phyloP scores from a whole-genome alignment of 352 stramenopile species.

The Phytophthora meadii region DNA sequence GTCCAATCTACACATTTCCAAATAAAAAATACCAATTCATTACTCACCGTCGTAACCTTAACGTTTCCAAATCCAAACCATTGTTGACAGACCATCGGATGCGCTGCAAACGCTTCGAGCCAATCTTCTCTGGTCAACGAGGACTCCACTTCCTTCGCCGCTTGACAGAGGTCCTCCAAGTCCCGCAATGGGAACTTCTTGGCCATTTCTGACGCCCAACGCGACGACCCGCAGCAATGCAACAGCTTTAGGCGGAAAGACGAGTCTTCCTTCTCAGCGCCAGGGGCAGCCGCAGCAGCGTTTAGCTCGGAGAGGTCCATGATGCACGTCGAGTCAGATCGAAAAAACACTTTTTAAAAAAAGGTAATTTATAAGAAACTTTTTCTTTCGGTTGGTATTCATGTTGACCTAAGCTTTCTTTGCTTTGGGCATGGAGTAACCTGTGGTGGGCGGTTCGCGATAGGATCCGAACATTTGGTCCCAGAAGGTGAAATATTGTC shows the following conservation, averaged over 20 bases:
- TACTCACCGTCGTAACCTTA: too few species aligned
- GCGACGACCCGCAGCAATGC: slow-evolving; percentile 67
- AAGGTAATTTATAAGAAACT: too few species aligned
- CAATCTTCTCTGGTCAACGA: slow-evolving; percentile 58
- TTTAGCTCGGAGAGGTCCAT: slow-evolving; percentile 53
- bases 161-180: slow-evolving; percentile 49
- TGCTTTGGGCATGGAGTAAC: slow-evolving; percentile 16
- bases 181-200: slow-evolving; percentile 49
- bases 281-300: slow-evolving; percentile 35
- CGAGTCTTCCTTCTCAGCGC: slow-evolving; percentile 23
- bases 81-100: slow-evolving; percentile 50
- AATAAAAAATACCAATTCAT: neutral
- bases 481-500: slow-evolving; percentile 82
- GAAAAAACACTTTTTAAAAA: too few species aligned
- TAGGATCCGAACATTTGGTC: slow-evolving; percentile 74
- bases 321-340: too few species aligned
- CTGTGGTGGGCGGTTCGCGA: slow-evolving; percentile 42
- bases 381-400: too few species aligned
- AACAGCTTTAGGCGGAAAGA: slow-evolving; percentile 51
- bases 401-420: too few species aligned
- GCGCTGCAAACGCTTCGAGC: slow-evolving; percentile 74
- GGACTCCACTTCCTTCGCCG: slow-evolving; percentile 49
- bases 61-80: neutral
- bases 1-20: slow-evolving; percentile 56
- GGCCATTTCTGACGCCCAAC: slow-evolving; percentile 55